Evolutionary conservation across 805 yeast species (phyloP), one percentile per base, ranked within the genome.

Genomic region (Saccharomycopsis selenospora): DNA sequence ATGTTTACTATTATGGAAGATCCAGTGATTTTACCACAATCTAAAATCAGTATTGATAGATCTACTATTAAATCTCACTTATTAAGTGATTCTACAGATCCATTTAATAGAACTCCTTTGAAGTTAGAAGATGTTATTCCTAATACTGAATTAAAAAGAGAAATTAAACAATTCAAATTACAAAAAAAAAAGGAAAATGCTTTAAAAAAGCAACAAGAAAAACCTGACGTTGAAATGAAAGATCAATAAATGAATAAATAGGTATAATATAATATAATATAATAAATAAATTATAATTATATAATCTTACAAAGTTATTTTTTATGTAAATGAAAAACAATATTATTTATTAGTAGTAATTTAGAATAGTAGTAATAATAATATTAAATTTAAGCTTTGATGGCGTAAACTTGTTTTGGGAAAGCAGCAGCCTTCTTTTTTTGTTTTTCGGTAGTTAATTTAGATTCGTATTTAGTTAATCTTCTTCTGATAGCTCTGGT

Each of bases 401-500:
- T 85, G 72, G 98, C 98, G 77, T 77, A 93, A 77, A 85, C 85
- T 83, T 95, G 89, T 78, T 84, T 90, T 72, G 99, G 98, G 95
- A 83, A 89, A 75, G 97, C 95, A 67, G 80, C 79, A 68, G 80
- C 80, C 76, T 79, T 82, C 90, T 93, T 93, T 75, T 79, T 80
- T 70, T 90, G 88, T 80, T 85, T 89, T 64, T 75, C 84, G 67
- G 98, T 91, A 71, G 75, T 73, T 71, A 76, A 75, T 65, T 79
- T 67, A 70, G 86, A 82, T 79, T 93, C 96, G 73, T 73, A 72
- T 69, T 84, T 78, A 73, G 97, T 81, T 70, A 93, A 80, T 70
- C 82, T 80, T 82, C 98, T 86, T 86, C 99, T 91, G 76, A 91
- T 76, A 73, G 99, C 98, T 84, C 98, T 91, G 76, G 99, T 93